A percentile compares a stretch with the other conserved stretches of the same genome.
phyloP scores from a whole-genome alignment of 106 monocot species.

The Amphibolis antarctica region DNA sequence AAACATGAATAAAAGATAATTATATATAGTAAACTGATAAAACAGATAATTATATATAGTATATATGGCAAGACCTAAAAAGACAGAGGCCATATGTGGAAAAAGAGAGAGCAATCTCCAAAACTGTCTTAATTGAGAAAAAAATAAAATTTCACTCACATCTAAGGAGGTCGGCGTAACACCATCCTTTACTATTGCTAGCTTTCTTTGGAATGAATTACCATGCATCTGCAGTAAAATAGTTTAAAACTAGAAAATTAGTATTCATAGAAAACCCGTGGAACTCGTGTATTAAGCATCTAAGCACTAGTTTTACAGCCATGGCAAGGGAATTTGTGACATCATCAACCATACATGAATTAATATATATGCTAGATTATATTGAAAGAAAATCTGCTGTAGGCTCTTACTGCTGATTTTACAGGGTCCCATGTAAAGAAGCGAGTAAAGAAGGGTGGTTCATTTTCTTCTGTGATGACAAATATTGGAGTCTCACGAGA shows the following conservation, averaged over 20 bases:
- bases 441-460: conserved; percentile 82
- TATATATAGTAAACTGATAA: too few species aligned
- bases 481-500: conserved; percentile 60
- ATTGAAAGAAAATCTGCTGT: not conserved
- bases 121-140: not conserved
- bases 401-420: conserved; percentile 64
- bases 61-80: too few species aligned
- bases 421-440: conserved; percentile 80
- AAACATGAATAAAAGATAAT: too few species aligned
- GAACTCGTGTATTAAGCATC: too few species aligned
- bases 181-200: conserved; percentile 66
- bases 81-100: too few species aligned
- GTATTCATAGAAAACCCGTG: not conserved
- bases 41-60: too few species aligned
- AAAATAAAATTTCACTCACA: conserved; percentile 36
- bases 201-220: conserved; percentile 89
- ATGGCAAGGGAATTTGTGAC: not conserved
- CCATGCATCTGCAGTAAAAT: conserved; percentile 53
- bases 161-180: conserved; percentile 37
- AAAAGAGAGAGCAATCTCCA: too few species aligned
- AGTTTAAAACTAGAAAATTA: not conserved
- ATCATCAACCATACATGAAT: not conserved
- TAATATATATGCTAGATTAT: not conserved
- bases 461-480: conserved; percentile 68
- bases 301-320: not conserved